phyloP scores from a whole-genome alignment of 2,329 filamentous ascomycete species.

The Tricladium varicosporioides region DNA sequence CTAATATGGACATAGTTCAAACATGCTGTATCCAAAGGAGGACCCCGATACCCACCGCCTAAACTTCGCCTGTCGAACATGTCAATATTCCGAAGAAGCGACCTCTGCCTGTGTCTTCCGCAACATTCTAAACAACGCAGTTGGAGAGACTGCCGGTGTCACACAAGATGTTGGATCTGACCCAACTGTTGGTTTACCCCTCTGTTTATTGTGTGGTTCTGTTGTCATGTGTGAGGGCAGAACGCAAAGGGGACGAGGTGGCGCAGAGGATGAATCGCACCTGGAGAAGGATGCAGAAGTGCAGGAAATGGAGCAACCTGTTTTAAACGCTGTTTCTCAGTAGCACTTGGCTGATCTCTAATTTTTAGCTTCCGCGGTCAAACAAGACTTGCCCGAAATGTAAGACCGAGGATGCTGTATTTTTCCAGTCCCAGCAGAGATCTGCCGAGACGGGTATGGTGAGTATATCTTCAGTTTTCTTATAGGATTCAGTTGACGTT shows the following conservation, averaged over 20 bases:
- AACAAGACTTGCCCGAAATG: constrained; percentile 84
- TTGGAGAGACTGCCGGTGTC: constrained; percentile 93
- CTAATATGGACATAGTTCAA: constrained; percentile 59
- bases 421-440: constrained; percentile 98
- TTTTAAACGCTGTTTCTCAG: constrained; percentile 10
- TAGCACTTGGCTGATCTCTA: constrained; percentile 38
- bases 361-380: constrained; percentile 79
- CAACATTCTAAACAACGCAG: constrained; percentile 86
- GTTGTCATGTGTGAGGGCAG: constrained; percentile 41
- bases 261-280: constrained; percentile 6
- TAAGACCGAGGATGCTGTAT: constrained; percentile 86
- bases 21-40: constrained; percentile 97
- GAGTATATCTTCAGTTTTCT: constrained; percentile 37
- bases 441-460: constrained; percentile 99
- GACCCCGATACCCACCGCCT: constrained; percentile 80
- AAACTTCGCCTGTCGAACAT: constrained; percentile 94
- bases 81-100: constrained; percentile 85
- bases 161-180: constrained; percentile 96
- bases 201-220: constrained; percentile 47
- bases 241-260: background rate
- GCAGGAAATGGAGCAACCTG: constrained; percentile 13
- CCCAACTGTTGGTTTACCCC: constrained; percentile 84
- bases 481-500: background rate
- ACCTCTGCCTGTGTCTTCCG: constrained; percentile 91
- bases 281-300: constrained; percentile 7